Percentiles rank a stretch among this genome's conserved stretches.
Evolutionary conservation across 805 yeast genomes (phyloP).

Genomic region (Metschnikowia anglica): DNA sequence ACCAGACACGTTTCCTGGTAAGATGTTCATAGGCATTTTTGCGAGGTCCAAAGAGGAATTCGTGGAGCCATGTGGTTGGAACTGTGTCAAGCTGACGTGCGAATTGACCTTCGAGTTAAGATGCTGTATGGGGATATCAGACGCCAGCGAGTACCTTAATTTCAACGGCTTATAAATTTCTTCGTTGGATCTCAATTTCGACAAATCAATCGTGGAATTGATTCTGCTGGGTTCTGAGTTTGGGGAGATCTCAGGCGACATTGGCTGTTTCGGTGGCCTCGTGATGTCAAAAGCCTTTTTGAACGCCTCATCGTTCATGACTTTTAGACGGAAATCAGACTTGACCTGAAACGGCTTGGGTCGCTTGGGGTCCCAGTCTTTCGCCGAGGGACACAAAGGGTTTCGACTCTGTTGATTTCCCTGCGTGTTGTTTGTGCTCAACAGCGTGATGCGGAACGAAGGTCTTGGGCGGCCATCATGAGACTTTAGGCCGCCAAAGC

Average conservation of each 20-base stretch:
- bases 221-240: slow-evolving; percentile 40
- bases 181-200: slow-evolving; percentile 34
- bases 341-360: slow-evolving; percentile 30
- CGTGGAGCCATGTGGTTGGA: slow-evolving; percentile 21
- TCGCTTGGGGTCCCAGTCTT: slow-evolving; percentile 38
- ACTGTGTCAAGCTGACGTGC: slow-evolving; percentile 33
- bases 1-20: slow-evolving; percentile 5
- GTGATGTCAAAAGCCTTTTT: slow-evolving; percentile 30
- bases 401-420: slow-evolving; percentile 5
- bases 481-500: slow-evolving; percentile 16
- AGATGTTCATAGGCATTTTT: slow-evolving; percentile 4
- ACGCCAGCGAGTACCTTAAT: slow-evolving; percentile 37
- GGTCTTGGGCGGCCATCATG: slow-evolving; percentile 31
- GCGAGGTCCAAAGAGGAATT: slow-evolving; percentile 27
- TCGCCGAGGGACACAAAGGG: slow-evolving; percentile 42
- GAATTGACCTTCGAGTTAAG: slow-evolving; percentile 43
- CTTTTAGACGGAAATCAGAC: slow-evolving; percentile 36
- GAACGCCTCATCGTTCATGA: slow-evolving; percentile 40
- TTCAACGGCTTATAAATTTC: slow-evolving; percentile 41
- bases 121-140: slow-evolving; percentile 38
- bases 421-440: slow-evolving; percentile 14
- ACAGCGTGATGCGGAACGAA: slow-evolving; percentile 33
- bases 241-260: slow-evolving; percentile 45
- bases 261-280: slow-evolving; percentile 35
- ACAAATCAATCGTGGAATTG: slow-evolving; percentile 41